Conservation (phyloP, 768 basidiomycete genomes). For the Russula sp. region DNA sequence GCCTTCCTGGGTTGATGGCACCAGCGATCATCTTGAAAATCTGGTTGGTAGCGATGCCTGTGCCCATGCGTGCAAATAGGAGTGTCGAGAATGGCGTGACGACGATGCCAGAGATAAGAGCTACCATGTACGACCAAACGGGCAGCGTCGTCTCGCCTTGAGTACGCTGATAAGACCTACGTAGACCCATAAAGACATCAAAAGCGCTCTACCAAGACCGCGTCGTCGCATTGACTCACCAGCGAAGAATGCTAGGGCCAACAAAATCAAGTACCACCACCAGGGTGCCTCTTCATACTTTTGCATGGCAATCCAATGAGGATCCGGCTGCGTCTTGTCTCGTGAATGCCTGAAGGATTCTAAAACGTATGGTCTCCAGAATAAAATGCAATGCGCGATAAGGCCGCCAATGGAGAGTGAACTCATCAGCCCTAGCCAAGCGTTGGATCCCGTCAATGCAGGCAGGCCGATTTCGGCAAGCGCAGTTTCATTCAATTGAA, state of each 20-base stretch:
- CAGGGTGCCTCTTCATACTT: slow-evolving; percentile 54
- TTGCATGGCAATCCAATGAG: slow-evolving; percentile 52
- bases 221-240: slow-evolving; percentile 30
- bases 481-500: slow-evolving; percentile 48
- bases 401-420: slow-evolving; percentile 49
- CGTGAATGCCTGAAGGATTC: slow-evolving; percentile 45
- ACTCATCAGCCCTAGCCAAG: slow-evolving; percentile 43
- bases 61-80: slow-evolving; percentile 53
- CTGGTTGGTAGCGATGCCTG: slow-evolving; percentile 51
- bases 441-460: slow-evolving; percentile 41
- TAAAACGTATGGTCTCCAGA: slow-evolving; percentile 47
- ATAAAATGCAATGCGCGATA: slow-evolving; percentile 42
- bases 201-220: no score
- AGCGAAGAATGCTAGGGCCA: slow-evolving; percentile 46
- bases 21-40: slow-evolving; percentile 62
- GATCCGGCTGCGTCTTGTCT: slow-evolving; percentile 43
- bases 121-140: slow-evolving; percentile 55
- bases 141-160: slow-evolving; percentile 53
- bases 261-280: slow-evolving; percentile 51
- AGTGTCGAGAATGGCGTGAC: slow-evolving; percentile 48
- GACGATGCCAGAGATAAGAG: slow-evolving; percentile 41
- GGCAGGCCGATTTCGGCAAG: slow-evolving; percentile 39
- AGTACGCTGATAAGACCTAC: slow-evolving; percentile 34
- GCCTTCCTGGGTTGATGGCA: slow-evolving; percentile 51
- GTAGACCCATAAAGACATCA: not conserved